Evolutionary conservation across 371 early-diverging fungal species (phyloP), one percentile per base, ranked within the genome.

Genomic region (Coemansia sp.): DNA sequence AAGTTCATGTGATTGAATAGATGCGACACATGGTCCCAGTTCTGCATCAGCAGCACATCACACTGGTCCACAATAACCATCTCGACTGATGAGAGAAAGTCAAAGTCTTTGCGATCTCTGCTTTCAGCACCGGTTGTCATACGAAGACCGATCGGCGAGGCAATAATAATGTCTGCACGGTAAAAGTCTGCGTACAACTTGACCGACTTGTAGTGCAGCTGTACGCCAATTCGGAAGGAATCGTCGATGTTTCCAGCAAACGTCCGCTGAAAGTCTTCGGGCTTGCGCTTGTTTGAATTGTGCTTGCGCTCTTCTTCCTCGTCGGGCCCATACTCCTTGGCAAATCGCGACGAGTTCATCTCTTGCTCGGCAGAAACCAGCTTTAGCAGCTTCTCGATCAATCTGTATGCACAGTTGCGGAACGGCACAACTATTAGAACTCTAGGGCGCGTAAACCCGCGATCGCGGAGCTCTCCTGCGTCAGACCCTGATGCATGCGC

Each of bases 191-290:
- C 75, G 72, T 88, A 97, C 20, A 97, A 80, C 74, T 94, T 94
- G 75, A 95, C 84, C 3, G 93, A 84, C 78, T 91, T 94, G 54
- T 90, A 86, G 0, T 52, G 52, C 63, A 97, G 88, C 80, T 92
- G 91, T 75, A 99, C 85, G 7, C 96, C 96, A 54, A 97, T 80
- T n/a, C 94, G 86, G 82, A 99, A 99, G 64, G 89, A 90, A 80
- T 99, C 99, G 69, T 97, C 98, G 65, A 93, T 90, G 80, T 97
- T 97, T 64, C 97, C 98, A 7, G 82, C 86, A 80, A 99, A 99
- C 8, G 90, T 93, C 37, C 83, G 83, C 62, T 87, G 79, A 71
- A 84, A 93, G 75, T 97, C 98, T 0, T 84, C 91, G 6, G 94
- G 93, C 66, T 93, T 93, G 9, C 85, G 71, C 69, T 89, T 87